Base-by-base conservation (phyloP, 2,329 filamentous ascomycete genomes). In the Xylariaceae sp. region DNA sequence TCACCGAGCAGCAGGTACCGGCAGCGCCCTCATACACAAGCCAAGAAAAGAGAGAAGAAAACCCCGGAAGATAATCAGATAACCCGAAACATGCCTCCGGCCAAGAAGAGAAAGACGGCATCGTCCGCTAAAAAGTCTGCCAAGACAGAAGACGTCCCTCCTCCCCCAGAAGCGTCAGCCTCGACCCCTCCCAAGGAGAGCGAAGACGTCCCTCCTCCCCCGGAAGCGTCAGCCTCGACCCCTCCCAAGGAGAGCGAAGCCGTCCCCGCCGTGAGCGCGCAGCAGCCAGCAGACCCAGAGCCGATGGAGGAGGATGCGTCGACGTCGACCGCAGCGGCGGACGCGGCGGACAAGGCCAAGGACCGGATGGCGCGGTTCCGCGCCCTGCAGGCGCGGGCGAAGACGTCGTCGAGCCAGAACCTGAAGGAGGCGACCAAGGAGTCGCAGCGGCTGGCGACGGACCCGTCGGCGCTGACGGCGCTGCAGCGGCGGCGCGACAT, bases 401-500 rank as follows among this genome's bases (percentile, higher is more conserved):
- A 88, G 68, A 68, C 71, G 37, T 83, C 80, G 0, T 73, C 79
- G 2, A 69, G 78, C 53, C 76, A 72, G 42, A 96, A 94, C 53
- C 65, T 93, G 43, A 83, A 87, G 56, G 89, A 89, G 58, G 87
- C 86, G 6, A 83, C 83, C 19, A 78, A 79, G 31, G 89, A 94
- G 63, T 83, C 85, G 12, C 82, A 89, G 52, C 80, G 87, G 26
- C 68, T 88, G 32, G 75, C 82, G 3, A 79, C 80, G 17, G 87
- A 94, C 54, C 84, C 87, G 5, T 74, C 73, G 3, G 74, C 90
- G 41, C 75, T 95, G 31, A 77, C 77, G 2, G 75, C 84, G 2
- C 67, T 96, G n/a, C 79, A 83, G 44, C 83, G 89, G 42, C 87
- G 88, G 52, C 84, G 87, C 51, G 89, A 86, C 35, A 80, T 92